Conservation (phyloP, 2,329 filamentous ascomycete species). For the Alternaria gansuensis region DNA sequence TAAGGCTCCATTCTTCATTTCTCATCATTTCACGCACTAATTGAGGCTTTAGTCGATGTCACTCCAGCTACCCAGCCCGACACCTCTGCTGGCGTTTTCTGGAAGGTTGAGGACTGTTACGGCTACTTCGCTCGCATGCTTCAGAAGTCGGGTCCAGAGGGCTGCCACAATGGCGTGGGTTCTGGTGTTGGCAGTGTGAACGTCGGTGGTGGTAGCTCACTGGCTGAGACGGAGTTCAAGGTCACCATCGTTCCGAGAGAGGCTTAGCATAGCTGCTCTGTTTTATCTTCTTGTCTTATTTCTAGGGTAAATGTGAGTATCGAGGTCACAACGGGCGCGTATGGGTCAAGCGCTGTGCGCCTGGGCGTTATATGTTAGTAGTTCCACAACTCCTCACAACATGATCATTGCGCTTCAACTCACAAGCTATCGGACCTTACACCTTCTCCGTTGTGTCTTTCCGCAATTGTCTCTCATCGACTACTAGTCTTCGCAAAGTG, state of each 20-base stretch:
- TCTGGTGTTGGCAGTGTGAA: conserved; percentile 36
- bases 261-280: not conserved
- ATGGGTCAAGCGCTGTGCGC: conserved; percentile 3
- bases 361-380: not conserved
- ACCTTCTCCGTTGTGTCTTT: not conserved
- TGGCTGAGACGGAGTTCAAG: conserved; percentile 39
- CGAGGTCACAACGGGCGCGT: not conserved
- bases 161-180: conserved; percentile 32
- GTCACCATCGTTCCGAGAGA: conserved; percentile 26
- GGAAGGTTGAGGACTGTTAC: conserved; percentile 40
- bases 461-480: not conserved
- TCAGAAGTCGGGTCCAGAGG: conserved; percentile 26
- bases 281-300: conserved; percentile 1
- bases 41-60: conserved; percentile 32
- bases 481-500: not conserved
- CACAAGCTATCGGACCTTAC: not conserved
- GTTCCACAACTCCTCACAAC: not conserved
- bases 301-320: conserved; percentile 3
- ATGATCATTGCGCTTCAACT: not conserved
- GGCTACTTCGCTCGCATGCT: conserved; percentile 42
- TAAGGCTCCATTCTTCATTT: conserved; percentile 19
- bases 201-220: conserved; percentile 32
- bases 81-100: conserved; percentile 31
- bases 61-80: conserved; percentile 31
- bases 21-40: conserved; percentile 8